Evolutionary conservation across 371 early-diverging fungal genomes (phyloP).

Genomic region (Capniomyces stellatus): DNA sequence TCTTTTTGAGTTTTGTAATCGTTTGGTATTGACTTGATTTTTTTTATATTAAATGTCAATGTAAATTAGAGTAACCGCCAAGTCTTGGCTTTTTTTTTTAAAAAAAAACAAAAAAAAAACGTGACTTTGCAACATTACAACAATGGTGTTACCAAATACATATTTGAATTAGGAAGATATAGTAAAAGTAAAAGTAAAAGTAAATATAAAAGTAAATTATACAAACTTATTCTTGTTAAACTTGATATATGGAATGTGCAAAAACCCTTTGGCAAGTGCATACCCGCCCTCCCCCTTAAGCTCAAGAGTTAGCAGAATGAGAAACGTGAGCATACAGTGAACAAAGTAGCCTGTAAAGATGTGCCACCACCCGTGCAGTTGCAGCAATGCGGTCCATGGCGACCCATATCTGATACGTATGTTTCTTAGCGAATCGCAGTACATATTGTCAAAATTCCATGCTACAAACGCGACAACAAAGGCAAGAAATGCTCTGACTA

Average conservation of each 20-base stretch:
- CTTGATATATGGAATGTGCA: background rate
- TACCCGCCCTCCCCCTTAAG: background rate
- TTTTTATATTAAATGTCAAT: no score
- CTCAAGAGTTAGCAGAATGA: background rate
- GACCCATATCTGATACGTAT: conserved; percentile 30
- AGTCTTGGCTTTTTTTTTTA: no score
- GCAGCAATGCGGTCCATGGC: conserved; percentile 32
- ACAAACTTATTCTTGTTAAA: background rate
- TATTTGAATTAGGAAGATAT: no score
- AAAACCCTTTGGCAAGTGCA: background rate
- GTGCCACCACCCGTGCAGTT: conserved; percentile 76
- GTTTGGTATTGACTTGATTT: no score
- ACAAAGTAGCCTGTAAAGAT: conserved; percentile 35
- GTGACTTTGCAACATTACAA: no score
- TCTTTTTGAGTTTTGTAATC: no score
- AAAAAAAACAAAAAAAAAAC: no score
- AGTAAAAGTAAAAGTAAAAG: no score
- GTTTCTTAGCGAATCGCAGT: conserved; percentile 33
- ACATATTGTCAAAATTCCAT: conserved; percentile 62
- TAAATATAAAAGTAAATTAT: no score
- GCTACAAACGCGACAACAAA: conserved; percentile 35
- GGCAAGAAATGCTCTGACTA: conserved; percentile 10
- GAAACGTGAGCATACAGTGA: background rate
- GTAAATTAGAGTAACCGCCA: no score
- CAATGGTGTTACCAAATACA: no score